Conservation (phyloP, 2,329 filamentous ascomycete species). For the Zymoseptoria ardabiliae region DNA sequence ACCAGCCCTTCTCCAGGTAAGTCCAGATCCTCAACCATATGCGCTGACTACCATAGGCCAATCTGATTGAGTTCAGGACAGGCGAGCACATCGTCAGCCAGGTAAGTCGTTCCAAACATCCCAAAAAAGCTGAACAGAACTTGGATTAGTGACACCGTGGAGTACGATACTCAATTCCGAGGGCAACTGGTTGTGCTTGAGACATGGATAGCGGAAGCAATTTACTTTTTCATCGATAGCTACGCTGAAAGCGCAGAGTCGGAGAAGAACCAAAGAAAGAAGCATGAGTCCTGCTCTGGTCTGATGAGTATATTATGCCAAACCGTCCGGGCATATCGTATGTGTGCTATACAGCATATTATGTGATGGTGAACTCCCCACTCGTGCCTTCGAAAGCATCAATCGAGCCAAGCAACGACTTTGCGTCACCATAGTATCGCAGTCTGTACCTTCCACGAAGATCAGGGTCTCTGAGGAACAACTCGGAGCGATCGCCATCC, state of each 20-base stretch:
- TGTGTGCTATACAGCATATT: not conserved
- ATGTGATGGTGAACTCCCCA: constrained; percentile 42
- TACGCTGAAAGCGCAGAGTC: not conserved
- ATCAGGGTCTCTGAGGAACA: constrained; percentile 25
- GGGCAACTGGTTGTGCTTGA: not conserved
- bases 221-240: not conserved
- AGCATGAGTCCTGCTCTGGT: not conserved
- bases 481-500: constrained; percentile 14
- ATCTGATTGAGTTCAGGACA: not conserved
- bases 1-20: not conserved
- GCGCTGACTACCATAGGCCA: not conserved
- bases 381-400: constrained; percentile 63
- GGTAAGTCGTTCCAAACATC: not conserved
- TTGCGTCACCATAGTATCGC: constrained; percentile 78
- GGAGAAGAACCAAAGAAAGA: not conserved
- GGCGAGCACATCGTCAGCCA: not conserved
- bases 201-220: not conserved
- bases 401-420: constrained; percentile 56
- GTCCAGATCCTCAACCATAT: not conserved
- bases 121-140: not conserved
- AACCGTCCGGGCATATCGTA: not conserved
- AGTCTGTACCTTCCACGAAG: constrained; percentile 63
- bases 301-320: not conserved
- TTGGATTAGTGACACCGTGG: not conserved
- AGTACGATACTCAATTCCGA: not conserved